Base-by-base conservation (phyloP, 1,284 basidiomycete genomes). In the Uromyces viciae-fabae region DNA sequence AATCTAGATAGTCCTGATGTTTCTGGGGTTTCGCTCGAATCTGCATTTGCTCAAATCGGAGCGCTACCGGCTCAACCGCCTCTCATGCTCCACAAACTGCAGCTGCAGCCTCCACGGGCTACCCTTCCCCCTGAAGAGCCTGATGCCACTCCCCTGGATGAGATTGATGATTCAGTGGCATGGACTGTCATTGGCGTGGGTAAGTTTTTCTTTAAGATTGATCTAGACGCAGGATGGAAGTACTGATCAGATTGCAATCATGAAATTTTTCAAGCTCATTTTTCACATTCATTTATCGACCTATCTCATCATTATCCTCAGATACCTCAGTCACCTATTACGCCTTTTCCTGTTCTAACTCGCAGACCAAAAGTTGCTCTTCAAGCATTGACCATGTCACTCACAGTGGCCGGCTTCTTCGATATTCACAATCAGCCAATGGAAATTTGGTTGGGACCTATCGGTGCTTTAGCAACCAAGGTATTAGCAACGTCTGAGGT, bases 101-200 rank as follows among this genome's bases (percentile, higher is more conserved):
- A 74, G 46, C 69, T 64, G 22, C 79, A 81, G 46, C 38, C 60
- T 66, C 79, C 79, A 28, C 69, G 62, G 17, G 71, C 79, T 31
- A 58, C 54, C 3, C 38, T 66, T 22, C 60, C 72, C 36, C 38
- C 72, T 19, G 83, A 83, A 72, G 91, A 93, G 82, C 91, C 91
- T 22, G 88, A 90, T 58, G 90, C 89, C 69, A 86, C 90, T 40
- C 89, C 91, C 73, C 90, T 90, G 31, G 94, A 95, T 84, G 92
- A 94, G 86, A 93, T 97, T 17, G 94, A 96, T 84, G 95, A 98
- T 85, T 94, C 93, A 87, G 89, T 95, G 81, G 94, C 93, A 84
- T 98, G 95, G 95, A 94, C 94, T 11, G 94, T 98, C 83, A 93
- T 95, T 82, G 93, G 95, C 71, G 95, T 97, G 76, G 94, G 94